phyloP scores from a whole-genome alignment of 2,329 filamentous ascomycete species.

The Fusarium xyrophilum region DNA sequence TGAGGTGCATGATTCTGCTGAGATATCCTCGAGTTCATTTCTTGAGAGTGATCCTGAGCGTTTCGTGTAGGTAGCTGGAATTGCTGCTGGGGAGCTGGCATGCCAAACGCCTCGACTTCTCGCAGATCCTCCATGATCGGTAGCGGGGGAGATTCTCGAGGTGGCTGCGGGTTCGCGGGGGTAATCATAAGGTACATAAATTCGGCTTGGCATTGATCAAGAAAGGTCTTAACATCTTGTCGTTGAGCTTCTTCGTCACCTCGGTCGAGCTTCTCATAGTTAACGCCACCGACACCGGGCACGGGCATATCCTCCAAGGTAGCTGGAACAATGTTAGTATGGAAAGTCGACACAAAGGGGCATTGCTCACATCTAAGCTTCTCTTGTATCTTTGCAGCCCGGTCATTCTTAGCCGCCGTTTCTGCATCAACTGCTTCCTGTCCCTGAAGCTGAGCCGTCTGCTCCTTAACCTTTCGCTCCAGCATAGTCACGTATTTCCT shows the following conservation, averaged over 20 bases:
- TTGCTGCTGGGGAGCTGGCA: conserved; percentile 54
- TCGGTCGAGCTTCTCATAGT: conserved; percentile 51
- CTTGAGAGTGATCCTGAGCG: conserved; percentile 65
- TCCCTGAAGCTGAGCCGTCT: conserved; percentile 73
- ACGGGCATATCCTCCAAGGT: conserved; percentile 52
- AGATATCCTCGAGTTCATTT: conserved; percentile 60
- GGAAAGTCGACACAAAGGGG: background rate
- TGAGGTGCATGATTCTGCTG: conserved; percentile 67
- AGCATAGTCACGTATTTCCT: conserved; percentile 91
- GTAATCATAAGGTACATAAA: conserved; percentile 74
- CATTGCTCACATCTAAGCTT: conserved; percentile 58
- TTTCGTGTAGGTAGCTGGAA: conserved; percentile 50
- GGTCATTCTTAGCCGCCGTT: conserved; percentile 58
- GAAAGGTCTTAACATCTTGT: conserved; percentile 64
- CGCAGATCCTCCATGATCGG: conserved; percentile 66
- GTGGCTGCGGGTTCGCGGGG: conserved; percentile 69
- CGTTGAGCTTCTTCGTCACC: conserved; percentile 59
- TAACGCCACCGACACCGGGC: conserved; percentile 55
- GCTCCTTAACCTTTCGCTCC: conserved; percentile 85
- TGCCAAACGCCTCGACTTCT: conserved; percentile 59
- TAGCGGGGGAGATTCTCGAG: conserved; percentile 66
- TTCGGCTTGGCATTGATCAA: conserved; percentile 70
- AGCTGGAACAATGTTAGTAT: conserved; percentile 45
- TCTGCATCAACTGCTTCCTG: conserved; percentile 47
- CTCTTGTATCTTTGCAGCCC: conserved; percentile 62